Conservation (phyloP, 805 yeast genomes). For the Saccharomycopsis sp. region DNA sequence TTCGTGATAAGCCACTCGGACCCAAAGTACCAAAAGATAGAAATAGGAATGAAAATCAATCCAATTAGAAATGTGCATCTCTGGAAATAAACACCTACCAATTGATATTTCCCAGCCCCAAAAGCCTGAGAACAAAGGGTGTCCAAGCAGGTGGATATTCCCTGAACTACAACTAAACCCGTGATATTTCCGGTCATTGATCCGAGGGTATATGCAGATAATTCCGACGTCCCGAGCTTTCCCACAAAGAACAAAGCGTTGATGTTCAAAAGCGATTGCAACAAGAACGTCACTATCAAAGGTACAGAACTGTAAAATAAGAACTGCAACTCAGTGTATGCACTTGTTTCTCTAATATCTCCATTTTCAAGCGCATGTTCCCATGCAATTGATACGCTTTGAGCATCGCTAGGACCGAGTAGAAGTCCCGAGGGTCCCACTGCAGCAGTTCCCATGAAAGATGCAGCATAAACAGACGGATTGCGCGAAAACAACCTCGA, state of each 20-base stretch:
- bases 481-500: slow-evolving; percentile 1
- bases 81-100: slow-evolving; percentile 63
- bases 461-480: slow-evolving; percentile 6
- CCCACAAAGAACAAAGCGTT: slow-evolving; percentile 65
- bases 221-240: slow-evolving; percentile 58
- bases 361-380: slow-evolving; percentile 17
- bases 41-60: slow-evolving; percentile 46
- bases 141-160: slow-evolving; percentile 71
- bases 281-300: slow-evolving; percentile 54
- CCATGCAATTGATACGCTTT: slow-evolving; percentile 13
- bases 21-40: slow-evolving; percentile 46
- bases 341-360: slow-evolving; percentile 7
- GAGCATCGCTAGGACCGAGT: slow-evolving; percentile 1
- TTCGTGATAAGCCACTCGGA: slow-evolving; percentile 31
- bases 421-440: background rate
- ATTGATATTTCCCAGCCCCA: slow-evolving; percentile 56
- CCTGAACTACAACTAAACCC: slow-evolving; percentile 63
- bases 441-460: background rate
- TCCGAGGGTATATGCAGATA: slow-evolving; percentile 71
- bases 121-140: slow-evolving; percentile 74
- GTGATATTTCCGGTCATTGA: slow-evolving; percentile 75
- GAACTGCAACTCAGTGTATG: slow-evolving; percentile 8
- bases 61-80: slow-evolving; percentile 61
- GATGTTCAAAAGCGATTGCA: slow-evolving; percentile 54
- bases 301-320: slow-evolving; percentile 32